These are phyloP conservation scores for Pseudocercospora macadamiae DNA, from an alignment of 2,329 filamentous ascomycete genomes.

Conservation along the genomic window DNA sequence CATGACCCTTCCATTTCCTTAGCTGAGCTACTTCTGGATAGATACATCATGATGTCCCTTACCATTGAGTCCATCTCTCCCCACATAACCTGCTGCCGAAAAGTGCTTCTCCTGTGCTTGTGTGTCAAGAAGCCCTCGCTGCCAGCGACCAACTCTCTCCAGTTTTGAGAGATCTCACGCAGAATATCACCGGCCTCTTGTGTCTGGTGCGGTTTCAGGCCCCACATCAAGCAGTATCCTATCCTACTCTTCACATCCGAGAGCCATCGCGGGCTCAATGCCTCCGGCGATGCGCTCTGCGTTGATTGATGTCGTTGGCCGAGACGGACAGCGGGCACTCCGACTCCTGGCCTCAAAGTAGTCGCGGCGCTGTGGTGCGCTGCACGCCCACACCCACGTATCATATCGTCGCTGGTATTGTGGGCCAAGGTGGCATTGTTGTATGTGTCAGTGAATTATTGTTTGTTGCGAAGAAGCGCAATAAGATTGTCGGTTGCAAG, in stretches of 20 bases:
- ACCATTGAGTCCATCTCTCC: slow-evolving; percentile 75
- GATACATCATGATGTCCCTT: slow-evolving; percentile 16
- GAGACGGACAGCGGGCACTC: background rate
- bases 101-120: slow-evolving; percentile 63
- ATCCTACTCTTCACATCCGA: slow-evolving; percentile 67
- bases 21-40: slow-evolving; percentile 18
- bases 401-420: background rate
- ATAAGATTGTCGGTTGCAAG: background rate
- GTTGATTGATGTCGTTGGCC: slow-evolving; percentile 1
- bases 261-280: slow-evolving; percentile 66
- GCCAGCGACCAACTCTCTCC: slow-evolving; percentile 72
- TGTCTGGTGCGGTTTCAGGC: slow-evolving; percentile 62
- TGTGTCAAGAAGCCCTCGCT: slow-evolving; percentile 75
- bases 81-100: slow-evolving; percentile 72
- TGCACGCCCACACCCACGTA: background rate
- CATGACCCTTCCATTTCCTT: slow-evolving; percentile 59
- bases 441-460: too few species aligned
- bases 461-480: background rate
- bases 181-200: slow-evolving; percentile 63
- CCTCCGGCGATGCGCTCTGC: slow-evolving; percentile 33
- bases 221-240: slow-evolving; percentile 76
- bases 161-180: slow-evolving; percentile 63
- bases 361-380: background rate
- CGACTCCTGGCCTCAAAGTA: background rate
- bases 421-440: background rate